Evolutionary conservation across 345 rosid genomes (phyloP).

Genomic region (Raphanus sativus): DNA sequence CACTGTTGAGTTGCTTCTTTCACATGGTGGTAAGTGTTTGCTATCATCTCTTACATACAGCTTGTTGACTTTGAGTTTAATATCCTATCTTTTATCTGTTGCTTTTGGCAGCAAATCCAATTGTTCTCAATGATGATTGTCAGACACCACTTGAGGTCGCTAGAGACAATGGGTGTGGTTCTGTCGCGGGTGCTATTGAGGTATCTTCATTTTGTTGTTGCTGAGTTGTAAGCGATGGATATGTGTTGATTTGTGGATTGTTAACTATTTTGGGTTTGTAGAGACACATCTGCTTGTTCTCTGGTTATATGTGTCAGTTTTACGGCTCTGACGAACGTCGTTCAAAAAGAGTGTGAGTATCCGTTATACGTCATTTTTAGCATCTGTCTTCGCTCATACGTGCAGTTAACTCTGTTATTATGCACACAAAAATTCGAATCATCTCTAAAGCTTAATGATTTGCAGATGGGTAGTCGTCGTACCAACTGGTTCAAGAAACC

Average conservation of each 20-base stretch:
- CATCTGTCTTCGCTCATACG: background rate
- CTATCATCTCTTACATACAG: background rate
- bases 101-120: conserved; percentile 66
- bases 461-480: conserved; percentile 85
- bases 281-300: conserved; percentile 76
- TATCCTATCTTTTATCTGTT: background rate
- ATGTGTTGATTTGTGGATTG: background rate
- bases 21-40: conserved; percentile 62
- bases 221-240: background rate
- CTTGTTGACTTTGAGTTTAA: background rate
- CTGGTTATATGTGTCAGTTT: conserved; percentile 93
- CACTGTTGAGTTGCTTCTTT: conserved; percentile 76
- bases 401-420: background rate
- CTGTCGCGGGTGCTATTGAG: conserved; percentile 86
- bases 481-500: conserved; percentile 78
- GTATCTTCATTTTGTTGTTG: conserved; percentile 33
- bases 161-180: conserved; percentile 65
- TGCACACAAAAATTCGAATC: background rate
- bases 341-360: conserved; percentile 81
- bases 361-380: background rate
- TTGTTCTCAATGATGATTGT: conserved; percentile 81
- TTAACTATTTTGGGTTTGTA: conserved; percentile 20
- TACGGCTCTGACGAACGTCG: conserved; percentile 73
- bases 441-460: conserved; percentile 3
- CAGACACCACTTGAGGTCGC: conserved; percentile 91